phyloP scores from a whole-genome alignment of 371 early-diverging fungal genomes.

The Apophysomyces variabilis region DNA sequence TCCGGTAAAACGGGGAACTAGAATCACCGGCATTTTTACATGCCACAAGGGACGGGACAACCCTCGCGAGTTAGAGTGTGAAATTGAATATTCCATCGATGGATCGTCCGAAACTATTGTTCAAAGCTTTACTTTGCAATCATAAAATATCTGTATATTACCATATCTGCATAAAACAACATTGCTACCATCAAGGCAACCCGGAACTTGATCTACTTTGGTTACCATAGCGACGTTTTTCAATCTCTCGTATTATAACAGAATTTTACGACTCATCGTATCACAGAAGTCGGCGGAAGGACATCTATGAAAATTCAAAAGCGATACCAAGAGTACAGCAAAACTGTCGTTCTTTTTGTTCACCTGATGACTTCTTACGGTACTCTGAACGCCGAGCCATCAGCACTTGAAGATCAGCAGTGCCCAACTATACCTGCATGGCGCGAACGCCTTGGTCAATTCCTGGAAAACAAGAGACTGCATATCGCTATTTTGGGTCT shows the following conservation, averaged over 20 bases:
- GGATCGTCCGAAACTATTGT: conserved; percentile 23
- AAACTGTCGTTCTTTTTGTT: background rate
- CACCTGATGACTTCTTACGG: conserved; percentile 27
- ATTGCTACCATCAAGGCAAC: background rate
- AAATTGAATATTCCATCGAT: conserved; percentile 54
- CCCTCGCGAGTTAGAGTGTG: conserved; percentile 65
- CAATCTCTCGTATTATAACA: no score
- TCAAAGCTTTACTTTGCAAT: conserved; percentile 37
- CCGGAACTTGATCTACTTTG: no score
- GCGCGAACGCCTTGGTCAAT: conserved; percentile 43
- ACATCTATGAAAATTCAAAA: no score
- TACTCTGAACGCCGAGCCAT: conserved; percentile 15
- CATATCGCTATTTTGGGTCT: conserved; percentile 40
- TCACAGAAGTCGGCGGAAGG: no score
- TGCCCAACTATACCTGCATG: conserved; percentile 16
- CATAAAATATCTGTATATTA: conserved; percentile 14
- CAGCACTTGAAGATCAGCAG: conserved; percentile 12
- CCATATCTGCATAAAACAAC: background rate
- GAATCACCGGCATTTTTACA: conserved; percentile 59
- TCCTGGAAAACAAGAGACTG: conserved; percentile 35
- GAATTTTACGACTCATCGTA: no score
- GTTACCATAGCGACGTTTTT: no score
- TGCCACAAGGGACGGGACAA: conserved; percentile 60
- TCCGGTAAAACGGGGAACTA: conserved; percentile 46
- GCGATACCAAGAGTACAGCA: no score